Evolutionary conservation across 768 basidiomycete species (phyloP), one percentile per base, ranked within the genome.

Genomic region (Leucogyrophana mollusca): DNA sequence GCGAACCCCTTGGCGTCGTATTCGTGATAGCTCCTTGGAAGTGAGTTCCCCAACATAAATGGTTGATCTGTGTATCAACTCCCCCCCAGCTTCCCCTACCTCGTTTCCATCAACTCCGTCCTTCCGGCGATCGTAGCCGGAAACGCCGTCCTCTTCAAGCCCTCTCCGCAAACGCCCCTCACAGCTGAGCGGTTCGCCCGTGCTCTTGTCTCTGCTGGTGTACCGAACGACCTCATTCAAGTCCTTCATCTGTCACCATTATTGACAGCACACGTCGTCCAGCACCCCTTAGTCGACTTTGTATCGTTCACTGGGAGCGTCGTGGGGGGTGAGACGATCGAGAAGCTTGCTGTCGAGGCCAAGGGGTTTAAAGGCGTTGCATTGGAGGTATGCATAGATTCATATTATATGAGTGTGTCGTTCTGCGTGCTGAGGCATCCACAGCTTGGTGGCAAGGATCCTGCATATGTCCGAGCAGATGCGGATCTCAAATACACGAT

Each of bases 381-480:
- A 0, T 73, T 96, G 24, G 94, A 96, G 76, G 88, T 87, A 56
- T 10, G 60, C 55, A 2, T n/a, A 30, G 16, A 13, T 21, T 0
- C 3, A n/a, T n/a, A 22, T 20, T 24, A n/a, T 42, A 24, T 13
- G 27, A n/a, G 27, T 30, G 27, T 13, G 5, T 17, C 32, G 39
- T 25, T 8, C 10, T 9, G 17, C 17, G 33, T 27, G 16, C 17
- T 57, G n/a, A 59, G 41, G 40, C 43, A n/a, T 21, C 33, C 23
- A 16, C 53, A 92, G 88, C 81, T 99, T 13, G 96, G 96, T 2
- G 96, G 96, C 1, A 98, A 99, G 66, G 96, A 99, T 59, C 93
- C 96, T 2, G 96, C 95, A 2, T 99, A 97, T 59, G 94, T 99
- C 5, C 73, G 93, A 18, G 68, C 79, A 2, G 95, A 97, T 63